Percentiles rank a stretch among this genome's conserved stretches.
These are phyloP conservation scores for Crepidotus variabilis DNA, from an alignment of 768 basidiomycete genomes.

Conservation along the genomic window DNA sequence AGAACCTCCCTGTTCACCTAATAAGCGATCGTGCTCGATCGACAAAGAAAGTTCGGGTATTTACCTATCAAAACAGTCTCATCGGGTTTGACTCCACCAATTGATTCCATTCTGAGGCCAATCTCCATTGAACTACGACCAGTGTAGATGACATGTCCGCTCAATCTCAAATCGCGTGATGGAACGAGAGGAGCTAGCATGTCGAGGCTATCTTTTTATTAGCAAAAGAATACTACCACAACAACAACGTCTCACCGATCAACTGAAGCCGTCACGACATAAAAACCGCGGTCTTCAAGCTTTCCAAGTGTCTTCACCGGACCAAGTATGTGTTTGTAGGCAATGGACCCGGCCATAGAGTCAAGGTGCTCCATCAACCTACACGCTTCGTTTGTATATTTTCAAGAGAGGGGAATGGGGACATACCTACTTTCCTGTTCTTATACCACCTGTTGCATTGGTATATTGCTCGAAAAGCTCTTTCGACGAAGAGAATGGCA, in stretches of 20 bases:
- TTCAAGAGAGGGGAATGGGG: neutral
- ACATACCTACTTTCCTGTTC: conserved; percentile 53
- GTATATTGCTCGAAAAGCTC: conserved; percentile 64
- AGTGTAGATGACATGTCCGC: conserved; percentile 79
- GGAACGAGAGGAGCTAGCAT: conserved; percentile 60
- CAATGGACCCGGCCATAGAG: conserved; percentile 79
- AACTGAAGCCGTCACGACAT: conserved; percentile 81
- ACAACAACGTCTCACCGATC: conserved; percentile 48
- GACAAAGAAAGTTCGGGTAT: conserved; percentile 1
- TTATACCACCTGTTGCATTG: conserved; percentile 67
- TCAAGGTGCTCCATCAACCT: conserved; percentile 80
- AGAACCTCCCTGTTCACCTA: conserved; percentile 67
- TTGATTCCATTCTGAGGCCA: conserved; percentile 79
- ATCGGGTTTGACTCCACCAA: conserved; percentile 41
- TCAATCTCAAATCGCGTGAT: conserved; percentile 64
- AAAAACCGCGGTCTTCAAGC: conserved; percentile 64
- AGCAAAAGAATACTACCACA: neutral
- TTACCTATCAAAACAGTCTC: conserved; percentile 68
- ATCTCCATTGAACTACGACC: conserved; percentile 81
- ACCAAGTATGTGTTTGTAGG: conserved; percentile 80
- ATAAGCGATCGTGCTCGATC: neutral
- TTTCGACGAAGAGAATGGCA: conserved; percentile 61
- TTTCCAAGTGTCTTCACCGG: conserved; percentile 55
- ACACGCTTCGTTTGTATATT: neutral
- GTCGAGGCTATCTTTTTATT: conserved; percentile 45